Evolutionary conservation across 2,329 filamentous ascomycete species (phyloP).

Genomic region (Zasmidium cellare): DNA sequence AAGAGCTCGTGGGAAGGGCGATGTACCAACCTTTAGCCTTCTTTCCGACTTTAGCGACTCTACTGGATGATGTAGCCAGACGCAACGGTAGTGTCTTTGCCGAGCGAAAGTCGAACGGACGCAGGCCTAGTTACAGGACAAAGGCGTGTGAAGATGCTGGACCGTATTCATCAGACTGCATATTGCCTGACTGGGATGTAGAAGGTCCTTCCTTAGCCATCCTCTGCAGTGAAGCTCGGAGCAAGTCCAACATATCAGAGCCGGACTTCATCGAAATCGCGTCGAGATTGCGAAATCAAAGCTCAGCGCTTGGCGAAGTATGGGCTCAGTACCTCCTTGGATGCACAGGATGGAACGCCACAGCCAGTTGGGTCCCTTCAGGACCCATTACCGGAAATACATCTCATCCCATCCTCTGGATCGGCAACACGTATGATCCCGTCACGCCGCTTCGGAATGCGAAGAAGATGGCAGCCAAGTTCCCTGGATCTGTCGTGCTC

Average conservation of each 20-base stretch:
- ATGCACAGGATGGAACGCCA: slow-evolving; percentile 41
- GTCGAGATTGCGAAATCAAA: slow-evolving; percentile 33
- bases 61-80: slow-evolving; percentile 38
- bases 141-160: too few species aligned
- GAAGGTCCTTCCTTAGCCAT: slow-evolving; percentile 33
- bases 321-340: slow-evolving; percentile 40
- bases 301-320: slow-evolving; percentile 37
- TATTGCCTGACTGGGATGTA: too few species aligned
- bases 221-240: slow-evolving; percentile 41
- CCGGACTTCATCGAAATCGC: slow-evolving; percentile 36
- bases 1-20: slow-evolving; percentile 36
- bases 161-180: too few species aligned
- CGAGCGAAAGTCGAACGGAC: slow-evolving; percentile 14
- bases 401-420: slow-evolving; percentile 30
- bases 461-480: slow-evolving; percentile 33
- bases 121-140: slow-evolving; percentile 4
- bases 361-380: slow-evolving; percentile 36
- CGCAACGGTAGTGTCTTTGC: slow-evolving; percentile 33
- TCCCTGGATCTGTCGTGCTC: slow-evolving; percentile 8
- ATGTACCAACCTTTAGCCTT: slow-evolving; percentile 37
- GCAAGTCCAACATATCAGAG: slow-evolving; percentile 28
- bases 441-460: slow-evolving; percentile 34
- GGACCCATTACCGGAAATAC: slow-evolving; percentile 27
- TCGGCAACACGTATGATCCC: slow-evolving; percentile 35
- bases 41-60: slow-evolving; percentile 37